phyloP scores from a whole-genome alignment of 441 rosid genomes.

The Arabidopsis lyrata region DNA sequence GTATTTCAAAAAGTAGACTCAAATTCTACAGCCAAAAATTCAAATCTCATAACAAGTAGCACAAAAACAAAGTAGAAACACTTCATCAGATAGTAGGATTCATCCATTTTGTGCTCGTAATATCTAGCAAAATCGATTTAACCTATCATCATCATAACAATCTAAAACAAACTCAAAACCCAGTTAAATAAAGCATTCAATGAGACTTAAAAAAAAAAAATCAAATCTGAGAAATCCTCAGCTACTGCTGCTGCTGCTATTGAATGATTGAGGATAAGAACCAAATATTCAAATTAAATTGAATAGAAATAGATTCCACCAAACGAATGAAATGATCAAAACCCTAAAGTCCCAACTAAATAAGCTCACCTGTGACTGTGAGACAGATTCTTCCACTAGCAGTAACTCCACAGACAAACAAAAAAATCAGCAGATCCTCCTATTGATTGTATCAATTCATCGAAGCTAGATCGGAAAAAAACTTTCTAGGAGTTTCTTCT shows the following conservation, averaged over 20 bases:
- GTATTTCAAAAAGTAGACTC: constrained; percentile 1
- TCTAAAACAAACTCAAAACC: neutral
- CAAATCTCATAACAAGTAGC: constrained; percentile 18
- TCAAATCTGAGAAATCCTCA: constrained; percentile 34
- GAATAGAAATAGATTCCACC: constrained; percentile 31
- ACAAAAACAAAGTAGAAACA: neutral
- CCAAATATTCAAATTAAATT: constrained; percentile 5
- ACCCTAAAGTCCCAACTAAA: constrained; percentile 27
- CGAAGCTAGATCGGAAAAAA: constrained; percentile 38
- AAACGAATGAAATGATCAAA: constrained; percentile 35
- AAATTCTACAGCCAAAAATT: constrained; percentile 2
- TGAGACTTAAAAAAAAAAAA: neutral
- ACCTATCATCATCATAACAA: neutral
- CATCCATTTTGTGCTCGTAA: neutral
- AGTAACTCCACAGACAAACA: constrained; percentile 32
- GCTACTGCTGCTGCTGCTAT: constrained; percentile 2
- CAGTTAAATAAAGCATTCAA: constrained; percentile 2
- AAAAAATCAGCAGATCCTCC: neutral
- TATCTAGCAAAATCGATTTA: neutral
- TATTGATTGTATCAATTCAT: constrained; percentile 7
- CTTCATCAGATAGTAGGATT: neutral
- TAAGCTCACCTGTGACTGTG: constrained; percentile 54
- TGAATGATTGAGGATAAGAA: neutral
- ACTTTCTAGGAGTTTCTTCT: constrained; percentile 54
- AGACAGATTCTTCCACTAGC: constrained; percentile 31